phyloP scores from a whole-genome alignment of 768 basidiomycete species.

The Daedaleopsis nitida region DNA sequence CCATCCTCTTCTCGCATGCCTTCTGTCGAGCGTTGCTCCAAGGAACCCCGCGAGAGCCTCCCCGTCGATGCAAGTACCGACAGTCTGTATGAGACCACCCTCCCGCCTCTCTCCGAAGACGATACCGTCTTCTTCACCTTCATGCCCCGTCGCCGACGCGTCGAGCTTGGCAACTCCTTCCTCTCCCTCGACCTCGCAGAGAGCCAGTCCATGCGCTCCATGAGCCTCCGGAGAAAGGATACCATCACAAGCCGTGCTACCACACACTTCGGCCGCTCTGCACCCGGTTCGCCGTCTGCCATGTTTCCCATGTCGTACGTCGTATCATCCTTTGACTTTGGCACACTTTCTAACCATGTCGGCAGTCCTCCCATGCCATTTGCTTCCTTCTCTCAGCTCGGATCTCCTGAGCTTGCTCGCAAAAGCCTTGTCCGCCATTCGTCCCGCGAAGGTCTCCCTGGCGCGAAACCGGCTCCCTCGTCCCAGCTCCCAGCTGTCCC shows the following conservation, averaged over 20 bases:
- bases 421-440: conserved; percentile 30
- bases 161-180: conserved; percentile 50
- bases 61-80: conserved; percentile 38
- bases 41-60: conserved; percentile 34
- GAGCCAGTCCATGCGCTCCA: conserved; percentile 43
- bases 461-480: conserved; percentile 62
- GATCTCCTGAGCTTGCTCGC: conserved; percentile 6
- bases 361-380: conserved; percentile 10
- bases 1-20: conserved; percentile 25
- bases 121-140: conserved; percentile 53
- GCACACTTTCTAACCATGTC: neutral
- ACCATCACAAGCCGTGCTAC: conserved; percentile 29
- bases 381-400: conserved; percentile 18
- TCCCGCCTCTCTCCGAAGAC: conserved; percentile 24
- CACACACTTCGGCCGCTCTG: conserved; percentile 10
- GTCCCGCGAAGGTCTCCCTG: conserved; percentile 53
- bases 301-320: conserved; percentile 14
- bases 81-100: conserved; percentile 18
- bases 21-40: conserved; percentile 19
- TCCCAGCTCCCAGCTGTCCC: conserved; percentile 43
- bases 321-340: neutral
- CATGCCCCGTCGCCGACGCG: conserved; percentile 41
- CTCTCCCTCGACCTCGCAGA: conserved; percentile 71
- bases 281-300: conserved; percentile 19
- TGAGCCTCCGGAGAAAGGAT: conserved; percentile 39